Evolutionary conservation across 2,329 filamentous ascomycete genomes (phyloP).

Genomic region (Hymenoscyphus fructigenus): DNA sequence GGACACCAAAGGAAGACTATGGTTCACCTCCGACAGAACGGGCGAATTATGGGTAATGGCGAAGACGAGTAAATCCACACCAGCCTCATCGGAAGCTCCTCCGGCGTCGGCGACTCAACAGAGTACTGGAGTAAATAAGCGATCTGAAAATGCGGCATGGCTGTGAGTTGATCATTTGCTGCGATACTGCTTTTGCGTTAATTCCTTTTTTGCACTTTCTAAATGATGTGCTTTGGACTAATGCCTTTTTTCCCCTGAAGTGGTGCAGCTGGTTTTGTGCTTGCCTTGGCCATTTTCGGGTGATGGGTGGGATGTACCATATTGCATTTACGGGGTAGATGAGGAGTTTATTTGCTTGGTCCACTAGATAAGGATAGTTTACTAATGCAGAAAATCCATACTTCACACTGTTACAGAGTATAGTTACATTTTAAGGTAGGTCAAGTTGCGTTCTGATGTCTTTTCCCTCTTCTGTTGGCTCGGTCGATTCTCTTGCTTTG

Average conservation of each 20-base stretch:
- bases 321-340: neutral
- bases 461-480: no score
- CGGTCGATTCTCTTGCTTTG: no score
- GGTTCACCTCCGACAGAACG: slow-evolving; percentile 24
- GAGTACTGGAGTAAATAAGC: slow-evolving; percentile 4
- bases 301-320: neutral
- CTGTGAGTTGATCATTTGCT: slow-evolving; percentile 5
- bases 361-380: no score
- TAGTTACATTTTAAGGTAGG: no score
- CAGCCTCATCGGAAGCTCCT: neutral
- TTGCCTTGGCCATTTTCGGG: neutral
- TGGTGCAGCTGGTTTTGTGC: neutral
- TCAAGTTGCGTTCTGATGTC: no score
- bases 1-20: slow-evolving; percentile 36
- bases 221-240: neutral
- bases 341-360: neutral
- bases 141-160: neutral
- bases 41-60: slow-evolving; percentile 60
- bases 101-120: slow-evolving; percentile 5
- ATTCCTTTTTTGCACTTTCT: neutral
- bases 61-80: slow-evolving; percentile 4
- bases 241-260: neutral
- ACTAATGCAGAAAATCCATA: no score
- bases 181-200: neutral
- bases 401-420: no score